Conservation (phyloP, 495 filamentous ascomycete genomes). For the Lentithecium fluviatile region DNA sequence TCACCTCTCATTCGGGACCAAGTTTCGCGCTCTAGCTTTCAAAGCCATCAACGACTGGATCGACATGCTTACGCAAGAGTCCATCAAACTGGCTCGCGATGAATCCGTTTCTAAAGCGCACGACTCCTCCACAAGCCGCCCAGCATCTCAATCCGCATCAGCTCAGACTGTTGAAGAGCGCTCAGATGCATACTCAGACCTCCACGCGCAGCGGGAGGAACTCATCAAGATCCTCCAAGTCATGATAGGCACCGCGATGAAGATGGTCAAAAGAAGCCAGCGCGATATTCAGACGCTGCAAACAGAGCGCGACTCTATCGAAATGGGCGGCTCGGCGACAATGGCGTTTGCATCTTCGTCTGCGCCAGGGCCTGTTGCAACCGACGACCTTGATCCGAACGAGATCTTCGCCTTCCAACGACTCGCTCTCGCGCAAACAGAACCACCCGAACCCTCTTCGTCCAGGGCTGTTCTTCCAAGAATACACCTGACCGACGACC, state of each 20-base stretch:
- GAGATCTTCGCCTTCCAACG: background rate
- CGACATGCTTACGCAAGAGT: background rate
- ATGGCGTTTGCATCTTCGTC: background rate
- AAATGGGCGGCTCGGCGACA: background rate
- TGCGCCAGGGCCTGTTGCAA: background rate
- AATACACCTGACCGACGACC: no score
- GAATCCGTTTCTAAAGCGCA: background rate
- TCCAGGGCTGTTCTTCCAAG: no score
- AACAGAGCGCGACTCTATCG: background rate
- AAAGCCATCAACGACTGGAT: background rate
- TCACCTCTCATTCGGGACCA: background rate
- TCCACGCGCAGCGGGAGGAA: background rate
- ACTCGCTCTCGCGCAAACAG: no score
- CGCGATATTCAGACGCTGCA: background rate
- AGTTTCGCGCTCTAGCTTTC: background rate
- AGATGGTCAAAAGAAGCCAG: background rate
- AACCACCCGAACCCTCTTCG: no score
- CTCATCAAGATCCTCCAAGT: constrained; percentile 1
- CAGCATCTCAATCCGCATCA: no score
- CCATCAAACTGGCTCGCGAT: background rate
- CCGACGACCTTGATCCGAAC: background rate
- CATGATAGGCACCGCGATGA: background rate
- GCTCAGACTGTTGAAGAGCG: no score
- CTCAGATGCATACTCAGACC: background rate
- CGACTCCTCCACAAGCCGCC: no score